Evolutionary conservation across 2,329 filamentous ascomycete species (phyloP), one percentile per base, ranked within the genome.

Genomic region (Zopfia rhizophila): DNA sequence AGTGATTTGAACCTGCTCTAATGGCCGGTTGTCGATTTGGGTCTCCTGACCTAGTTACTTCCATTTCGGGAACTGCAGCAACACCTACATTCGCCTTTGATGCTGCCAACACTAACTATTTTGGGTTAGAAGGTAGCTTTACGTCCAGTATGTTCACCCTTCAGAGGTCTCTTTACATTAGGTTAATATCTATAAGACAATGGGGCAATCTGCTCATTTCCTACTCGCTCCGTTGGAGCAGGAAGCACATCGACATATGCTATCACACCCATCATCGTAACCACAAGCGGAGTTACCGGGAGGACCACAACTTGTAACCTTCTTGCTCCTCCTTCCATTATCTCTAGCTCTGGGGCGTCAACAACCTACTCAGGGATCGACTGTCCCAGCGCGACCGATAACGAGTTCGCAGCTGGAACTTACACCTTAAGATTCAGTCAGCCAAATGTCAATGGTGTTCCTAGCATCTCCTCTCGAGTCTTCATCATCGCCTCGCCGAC

Each of bases 51-150:
- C 50, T 58, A 16, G 43, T 54, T 16, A 58, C 53, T 3, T 52
- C 47, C 11, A 12, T 54, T 12, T 22, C 50, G 14, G 48, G 48
- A 13, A 40, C 28, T 1, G 25, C 27, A 16, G 53, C 50, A 7
- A 31, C 45, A 13, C 55, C 55, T 13, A 52, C 55, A 2, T 58
- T 58, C 32, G 55, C 53, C 11, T 58, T 58, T 23, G 37, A 49
- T 35, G 30, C 45, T 10, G 33, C 53, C 5, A 56, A 58, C 17
- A 28, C 38, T 17, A 46, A 52, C 17, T 54, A 48, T 27, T 33
- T 56, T 13, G 53, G 53, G 14, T 17, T 58, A 11, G 39, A 25
- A 14, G 52, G 55, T 17, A 48, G 44, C 23, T 58, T 54, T 38
- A 54, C 43, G 3, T 48, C 42, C 13, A 41, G 42, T 55, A 45